These are phyloP conservation scores for Plasmodium vivax DNA, from an alignment of 169 alveolate genomes.

Conservation along the genomic window DNA sequence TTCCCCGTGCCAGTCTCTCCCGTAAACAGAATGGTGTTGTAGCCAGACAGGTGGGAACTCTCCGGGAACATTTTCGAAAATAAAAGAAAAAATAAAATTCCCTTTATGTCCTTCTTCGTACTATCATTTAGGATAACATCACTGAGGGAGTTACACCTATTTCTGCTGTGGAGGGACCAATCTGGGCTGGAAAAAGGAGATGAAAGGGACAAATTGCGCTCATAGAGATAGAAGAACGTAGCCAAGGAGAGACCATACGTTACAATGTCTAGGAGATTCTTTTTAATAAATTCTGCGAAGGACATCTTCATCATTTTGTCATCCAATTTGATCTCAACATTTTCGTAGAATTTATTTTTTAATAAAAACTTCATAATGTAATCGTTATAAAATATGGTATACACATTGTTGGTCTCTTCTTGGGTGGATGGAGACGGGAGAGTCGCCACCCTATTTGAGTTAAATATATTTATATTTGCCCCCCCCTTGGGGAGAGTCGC, in stretches of 20 bases:
- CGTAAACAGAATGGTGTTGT: conserved; percentile 24
- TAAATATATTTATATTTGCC: background rate
- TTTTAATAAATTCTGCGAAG: conserved; percentile 8
- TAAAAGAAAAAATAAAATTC: conserved; percentile 17
- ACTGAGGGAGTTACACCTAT: background rate
- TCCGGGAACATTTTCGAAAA: conserved; percentile 15
- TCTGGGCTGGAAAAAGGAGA: background rate
- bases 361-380: conserved; percentile 56
- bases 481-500: background rate
- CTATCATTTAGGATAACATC: conserved; percentile 24
- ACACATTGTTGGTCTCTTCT: background rate
- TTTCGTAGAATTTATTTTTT: conserved; percentile 56
- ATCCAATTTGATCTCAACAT: conserved; percentile 34
- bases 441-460: background rate
- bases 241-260: conserved; percentile 20
- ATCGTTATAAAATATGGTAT: conserved; percentile 48
- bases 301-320: conserved; percentile 11
- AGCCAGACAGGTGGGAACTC: background rate
- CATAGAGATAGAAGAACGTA: conserved; percentile 37
- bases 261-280: conserved; percentile 15
- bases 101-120: conserved; percentile 43
- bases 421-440: background rate
- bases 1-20: conserved; percentile 73
- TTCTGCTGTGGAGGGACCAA: conserved; percentile 4
- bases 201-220: background rate